Conservation (phyloP, 1,284 basidiomycete genomes). For the Cystobasidium pallidum region DNA sequence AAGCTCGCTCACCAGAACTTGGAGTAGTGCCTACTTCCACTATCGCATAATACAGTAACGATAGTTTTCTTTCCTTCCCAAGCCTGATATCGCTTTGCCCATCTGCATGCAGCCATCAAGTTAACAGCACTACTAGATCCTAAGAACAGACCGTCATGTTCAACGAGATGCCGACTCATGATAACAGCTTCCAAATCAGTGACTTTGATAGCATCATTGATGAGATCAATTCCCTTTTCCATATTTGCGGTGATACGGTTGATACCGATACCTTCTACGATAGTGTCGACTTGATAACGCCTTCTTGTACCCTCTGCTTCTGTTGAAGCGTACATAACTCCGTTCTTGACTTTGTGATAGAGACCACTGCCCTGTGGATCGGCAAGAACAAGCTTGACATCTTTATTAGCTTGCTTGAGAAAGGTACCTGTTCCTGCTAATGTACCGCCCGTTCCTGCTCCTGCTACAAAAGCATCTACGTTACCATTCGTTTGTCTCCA, state of each 20-base stretch:
- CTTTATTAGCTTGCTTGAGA: slow-evolving; percentile 69
- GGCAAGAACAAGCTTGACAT: slow-evolving; percentile 73
- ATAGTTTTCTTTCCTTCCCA: slow-evolving; percentile 63
- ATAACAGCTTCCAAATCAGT: slow-evolving; percentile 86
- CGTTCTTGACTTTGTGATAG: slow-evolving; percentile 77
- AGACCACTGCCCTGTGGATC: slow-evolving; percentile 95
- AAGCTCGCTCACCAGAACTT: slow-evolving; percentile 49
- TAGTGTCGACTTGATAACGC: slow-evolving; percentile 85
- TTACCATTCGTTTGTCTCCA: slow-evolving; percentile 86
- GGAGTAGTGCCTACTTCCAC: slow-evolving; percentile 50
- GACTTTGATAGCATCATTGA: slow-evolving; percentile 85
- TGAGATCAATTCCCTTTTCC: slow-evolving; percentile 72
- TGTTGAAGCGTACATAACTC: slow-evolving; percentile 89
- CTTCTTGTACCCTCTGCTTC: slow-evolving; percentile 95
- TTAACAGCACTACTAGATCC: slow-evolving; percentile 97
- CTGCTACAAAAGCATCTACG: slow-evolving; percentile 87
- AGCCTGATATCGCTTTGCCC: slow-evolving; percentile 68
- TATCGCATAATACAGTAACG: slow-evolving; percentile 76
- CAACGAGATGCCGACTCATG: slow-evolving; percentile 86
- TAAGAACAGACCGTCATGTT: slow-evolving; percentile 88
- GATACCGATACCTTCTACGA: slow-evolving; percentile 73
- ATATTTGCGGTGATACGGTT: slow-evolving; percentile 84
- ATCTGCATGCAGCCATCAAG: slow-evolving; percentile 80
- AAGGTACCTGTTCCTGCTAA: slow-evolving; percentile 82
- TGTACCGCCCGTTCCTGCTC: slow-evolving; percentile 94